Evolutionary conservation across 306 rosid species (phyloP).

Genomic region (Delonix regia): DNA sequence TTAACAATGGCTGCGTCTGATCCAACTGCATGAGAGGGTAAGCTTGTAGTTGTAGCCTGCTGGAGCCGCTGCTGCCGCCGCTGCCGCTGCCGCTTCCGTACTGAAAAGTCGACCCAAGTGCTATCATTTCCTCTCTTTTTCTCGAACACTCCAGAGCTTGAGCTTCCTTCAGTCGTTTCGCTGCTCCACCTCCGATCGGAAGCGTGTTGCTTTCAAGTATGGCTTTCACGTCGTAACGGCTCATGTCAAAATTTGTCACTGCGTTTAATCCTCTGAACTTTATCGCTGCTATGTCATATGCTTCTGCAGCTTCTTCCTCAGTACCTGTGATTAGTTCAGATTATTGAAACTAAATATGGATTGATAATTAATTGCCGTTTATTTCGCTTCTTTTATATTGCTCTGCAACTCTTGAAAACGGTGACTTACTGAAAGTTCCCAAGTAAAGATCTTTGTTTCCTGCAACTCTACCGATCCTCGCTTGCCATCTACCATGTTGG

Average conservation of each 20-base stretch:
- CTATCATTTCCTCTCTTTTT: conserved; percentile 83
- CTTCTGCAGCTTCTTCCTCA: conserved; percentile 99
- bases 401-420: background rate
- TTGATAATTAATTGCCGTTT: no score
- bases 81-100: conserved; percentile 54
- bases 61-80: conserved; percentile 37
- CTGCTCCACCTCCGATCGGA: conserved; percentile 96
- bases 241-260: conserved; percentile 96
- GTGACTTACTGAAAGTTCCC: conserved; percentile 92
- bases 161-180: conserved; percentile 88
- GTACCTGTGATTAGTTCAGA: conserved; percentile 55
- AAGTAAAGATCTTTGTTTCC: conserved; percentile 98
- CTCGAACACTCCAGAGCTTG: conserved; percentile 87
- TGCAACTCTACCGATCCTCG: conserved; percentile 97
- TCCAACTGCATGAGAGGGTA: conserved; percentile 65
- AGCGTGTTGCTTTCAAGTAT: conserved; percentile 89
- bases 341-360: background rate
- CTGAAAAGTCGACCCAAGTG: conserved; percentile 60
- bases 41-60: conserved; percentile 54
- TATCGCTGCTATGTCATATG: conserved; percentile 95
- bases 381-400: background rate
- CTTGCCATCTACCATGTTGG: conserved; percentile 99
- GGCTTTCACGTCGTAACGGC: conserved; percentile 88
- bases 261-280: conserved; percentile 94
- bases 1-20: conserved; percentile 55